Conservation (phyloP, 306 rosid genomes). For the Quercus engelmannii region DNA sequence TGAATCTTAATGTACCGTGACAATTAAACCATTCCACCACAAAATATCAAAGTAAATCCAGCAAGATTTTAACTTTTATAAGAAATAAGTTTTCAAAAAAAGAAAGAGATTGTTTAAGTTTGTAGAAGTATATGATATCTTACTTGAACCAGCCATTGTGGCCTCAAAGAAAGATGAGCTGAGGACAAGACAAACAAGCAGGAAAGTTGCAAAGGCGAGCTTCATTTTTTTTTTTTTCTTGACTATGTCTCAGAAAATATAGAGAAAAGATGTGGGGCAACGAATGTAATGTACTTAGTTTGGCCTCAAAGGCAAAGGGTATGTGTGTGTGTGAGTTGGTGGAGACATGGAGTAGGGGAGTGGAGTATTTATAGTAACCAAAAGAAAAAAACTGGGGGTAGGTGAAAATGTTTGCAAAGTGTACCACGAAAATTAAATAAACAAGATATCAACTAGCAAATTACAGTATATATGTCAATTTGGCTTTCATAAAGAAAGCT, state of each 20-base stretch:
- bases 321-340: background rate
- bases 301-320: background rate
- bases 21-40: no score
- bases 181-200: conserved; percentile 57
- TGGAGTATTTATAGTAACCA: conserved; percentile 25
- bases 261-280: background rate
- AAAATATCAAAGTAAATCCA: no score
- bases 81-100: no score
- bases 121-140: background rate
- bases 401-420: conserved; percentile 2
- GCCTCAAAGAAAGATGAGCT: conserved; percentile 46
- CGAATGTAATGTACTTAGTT: background rate
- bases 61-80: no score
- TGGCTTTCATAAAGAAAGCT: no score
- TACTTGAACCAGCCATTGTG: conserved; percentile 62
- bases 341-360: background rate
- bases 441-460: background rate
- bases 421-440: background rate
- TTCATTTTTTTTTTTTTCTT: conserved; percentile 43
- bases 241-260: background rate
- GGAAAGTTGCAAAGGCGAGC: conserved; percentile 34
- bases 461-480: no score
- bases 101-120: no score
- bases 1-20: no score
- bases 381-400: background rate